Percentiles rank a stretch among this genome's conserved stretches.
phyloP scores from a whole-genome alignment of 768 basidiomycete species.

The Strobilomyces confusus region DNA sequence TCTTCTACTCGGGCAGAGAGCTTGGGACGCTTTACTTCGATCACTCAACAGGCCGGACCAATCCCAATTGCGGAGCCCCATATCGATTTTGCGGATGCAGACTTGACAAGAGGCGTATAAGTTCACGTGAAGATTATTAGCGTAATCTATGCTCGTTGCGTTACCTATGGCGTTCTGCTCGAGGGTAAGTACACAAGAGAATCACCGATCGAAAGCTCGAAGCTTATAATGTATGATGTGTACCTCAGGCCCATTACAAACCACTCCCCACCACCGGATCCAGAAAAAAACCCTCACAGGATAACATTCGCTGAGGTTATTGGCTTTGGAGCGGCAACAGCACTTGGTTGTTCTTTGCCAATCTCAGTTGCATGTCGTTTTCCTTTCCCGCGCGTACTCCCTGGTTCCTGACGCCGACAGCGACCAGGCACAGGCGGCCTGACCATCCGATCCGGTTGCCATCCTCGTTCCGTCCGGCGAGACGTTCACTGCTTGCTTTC shows the following conservation, averaged over 20 bases:
- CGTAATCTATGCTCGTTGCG: constrained; percentile 44
- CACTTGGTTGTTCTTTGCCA: constrained; percentile 44
- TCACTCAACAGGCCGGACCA: constrained; percentile 48
- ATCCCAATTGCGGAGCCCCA: constrained; percentile 55
- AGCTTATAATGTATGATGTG: neutral
- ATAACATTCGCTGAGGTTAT: constrained; percentile 39
- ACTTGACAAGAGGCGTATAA: constrained; percentile 41
- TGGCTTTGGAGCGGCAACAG: constrained; percentile 42
- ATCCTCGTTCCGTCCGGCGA: no score
- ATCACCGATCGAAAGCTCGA: neutral
- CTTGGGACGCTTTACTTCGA: constrained; percentile 44
- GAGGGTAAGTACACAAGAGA: constrained; percentile 35
- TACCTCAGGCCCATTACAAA: constrained; percentile 41
- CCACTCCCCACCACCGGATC: constrained; percentile 48
- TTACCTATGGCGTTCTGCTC: constrained; percentile 43
- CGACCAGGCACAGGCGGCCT: no score
- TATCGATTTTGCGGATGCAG: constrained; percentile 47
- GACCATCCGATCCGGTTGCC: no score
- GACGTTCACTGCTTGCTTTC: no score
- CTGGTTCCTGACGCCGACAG: neutral
- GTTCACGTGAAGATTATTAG: constrained; percentile 44
- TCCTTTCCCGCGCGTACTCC: constrained; percentile 41
- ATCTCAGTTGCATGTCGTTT: constrained; percentile 44
- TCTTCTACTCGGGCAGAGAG: constrained; percentile 44
- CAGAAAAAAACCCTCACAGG: constrained; percentile 38